Percentiles rank a stretch among this genome's conserved stretches.
Evolutionary conservation across 2,329 filamentous ascomycete genomes (phyloP).

Genomic region (Lizonia empirigonia): DNA sequence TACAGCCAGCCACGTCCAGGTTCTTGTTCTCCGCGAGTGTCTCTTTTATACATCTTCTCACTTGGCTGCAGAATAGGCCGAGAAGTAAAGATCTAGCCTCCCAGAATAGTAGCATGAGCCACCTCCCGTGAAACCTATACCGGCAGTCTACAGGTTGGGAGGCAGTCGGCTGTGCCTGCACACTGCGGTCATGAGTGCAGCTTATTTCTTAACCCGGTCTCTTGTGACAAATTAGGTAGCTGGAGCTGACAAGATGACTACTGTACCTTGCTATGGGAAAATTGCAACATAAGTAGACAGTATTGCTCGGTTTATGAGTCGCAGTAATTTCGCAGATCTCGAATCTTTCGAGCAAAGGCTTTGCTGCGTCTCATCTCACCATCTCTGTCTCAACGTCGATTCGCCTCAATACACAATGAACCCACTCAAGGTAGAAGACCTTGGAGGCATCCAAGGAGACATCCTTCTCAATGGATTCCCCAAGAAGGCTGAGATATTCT

Average conservation of each 20-base stretch:
- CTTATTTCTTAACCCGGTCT: neutral
- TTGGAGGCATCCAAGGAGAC: conserved; percentile 10
- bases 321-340: neutral
- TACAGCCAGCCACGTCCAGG: conserved; percentile 8
- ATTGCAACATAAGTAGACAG: neutral
- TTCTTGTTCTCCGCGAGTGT: neutral
- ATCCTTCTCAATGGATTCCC: conserved; percentile 16
- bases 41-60: neutral
- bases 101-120: conserved; percentile 1
- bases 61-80: neutral
- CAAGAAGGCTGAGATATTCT: conserved; percentile 16
- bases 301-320: neutral
- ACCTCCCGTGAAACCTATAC: neutral
- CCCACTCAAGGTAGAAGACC: conserved; percentile 7
- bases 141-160: neutral
- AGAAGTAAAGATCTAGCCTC: neutral
- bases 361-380: too few species aligned
- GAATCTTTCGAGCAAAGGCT: neutral
- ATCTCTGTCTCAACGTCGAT: too few species aligned
- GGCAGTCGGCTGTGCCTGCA: neutral
- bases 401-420: neutral
- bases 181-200: neutral
- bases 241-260: neutral
- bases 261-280: neutral
- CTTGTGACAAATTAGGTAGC: neutral